Conservation (phyloP, 2,329 filamentous ascomycete genomes). For the Pseudopyrenochaeta lycopersici region DNA sequence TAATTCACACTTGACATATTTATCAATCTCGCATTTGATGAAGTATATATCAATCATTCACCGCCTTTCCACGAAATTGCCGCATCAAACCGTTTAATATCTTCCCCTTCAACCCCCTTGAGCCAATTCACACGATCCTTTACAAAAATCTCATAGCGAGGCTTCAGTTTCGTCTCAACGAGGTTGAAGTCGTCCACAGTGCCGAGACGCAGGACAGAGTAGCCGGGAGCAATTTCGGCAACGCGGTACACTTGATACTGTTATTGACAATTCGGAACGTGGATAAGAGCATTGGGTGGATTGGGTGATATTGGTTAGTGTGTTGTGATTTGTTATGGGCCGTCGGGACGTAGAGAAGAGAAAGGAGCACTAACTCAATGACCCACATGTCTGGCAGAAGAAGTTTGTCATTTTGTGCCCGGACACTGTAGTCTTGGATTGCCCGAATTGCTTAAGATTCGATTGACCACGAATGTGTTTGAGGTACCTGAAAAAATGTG, state of each 20-base stretch:
- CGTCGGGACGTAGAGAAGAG: no score
- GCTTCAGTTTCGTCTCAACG: slow-evolving; percentile 65
- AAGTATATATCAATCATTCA: no score
- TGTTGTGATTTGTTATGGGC: no score
- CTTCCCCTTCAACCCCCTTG: slow-evolving; percentile 2
- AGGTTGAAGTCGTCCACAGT: slow-evolving; percentile 70
- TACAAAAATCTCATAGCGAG: slow-evolving; percentile 62
- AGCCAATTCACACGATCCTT: slow-evolving; percentile 63
- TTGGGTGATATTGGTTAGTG: background rate
- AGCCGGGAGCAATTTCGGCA: slow-evolving; percentile 55
- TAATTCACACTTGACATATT: no score
- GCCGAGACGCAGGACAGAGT: slow-evolving; percentile 63
- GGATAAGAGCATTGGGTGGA: background rate
- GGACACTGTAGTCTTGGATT: slow-evolving; percentile 33
- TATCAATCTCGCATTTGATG: no score
- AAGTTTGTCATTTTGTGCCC: slow-evolving; percentile 64
- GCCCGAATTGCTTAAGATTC: slow-evolving; percentile 56
- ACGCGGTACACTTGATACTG: slow-evolving; percentile 60
- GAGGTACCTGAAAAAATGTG: slow-evolving; percentile 33
- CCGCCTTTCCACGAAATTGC: no score
- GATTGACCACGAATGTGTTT: slow-evolving; percentile 61
- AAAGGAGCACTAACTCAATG: slow-evolving; percentile 48
- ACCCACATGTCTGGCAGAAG: slow-evolving; percentile 69
- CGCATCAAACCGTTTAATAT: slow-evolving; percentile 3
- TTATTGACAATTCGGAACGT: no score